Conservation (phyloP, 371 early-diverging fungal genomes). For the Sporodiniella umbellata region DNA sequence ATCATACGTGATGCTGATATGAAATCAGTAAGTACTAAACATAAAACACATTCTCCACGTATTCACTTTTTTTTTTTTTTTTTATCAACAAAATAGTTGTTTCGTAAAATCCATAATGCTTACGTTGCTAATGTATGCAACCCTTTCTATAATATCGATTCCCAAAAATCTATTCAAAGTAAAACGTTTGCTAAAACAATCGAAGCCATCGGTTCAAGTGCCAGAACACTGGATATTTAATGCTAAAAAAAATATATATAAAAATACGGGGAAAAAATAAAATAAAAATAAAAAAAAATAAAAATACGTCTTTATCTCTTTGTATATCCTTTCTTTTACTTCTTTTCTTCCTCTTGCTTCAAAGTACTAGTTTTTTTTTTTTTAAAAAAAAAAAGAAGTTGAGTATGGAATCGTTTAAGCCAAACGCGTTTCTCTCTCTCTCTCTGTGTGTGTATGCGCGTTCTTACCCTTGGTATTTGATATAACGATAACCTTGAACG, state of each 20-base stretch:
- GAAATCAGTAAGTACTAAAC: constrained; percentile 75
- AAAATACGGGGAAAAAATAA: too few species aligned
- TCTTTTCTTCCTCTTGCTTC: neutral
- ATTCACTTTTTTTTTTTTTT: neutral
- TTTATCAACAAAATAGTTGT: constrained; percentile 54
- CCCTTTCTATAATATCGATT: constrained; percentile 75
- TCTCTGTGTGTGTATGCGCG: too few species aligned
- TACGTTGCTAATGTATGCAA: constrained; percentile 78
- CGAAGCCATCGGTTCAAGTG: constrained; percentile 49
- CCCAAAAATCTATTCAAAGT: constrained; percentile 53
- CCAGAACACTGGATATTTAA: constrained; percentile 26
- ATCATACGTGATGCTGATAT: constrained; percentile 78
- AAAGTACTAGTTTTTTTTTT: neutral
- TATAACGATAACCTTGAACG: constrained; percentile 80
- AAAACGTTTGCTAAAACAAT: constrained; percentile 57
- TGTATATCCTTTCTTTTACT: too few species aligned
- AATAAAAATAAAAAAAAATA: constrained; percentile 14
- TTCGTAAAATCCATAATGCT: constrained; percentile 75
- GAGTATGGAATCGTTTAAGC: too few species aligned
- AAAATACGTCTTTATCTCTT: too few species aligned
- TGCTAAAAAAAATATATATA: too few species aligned
- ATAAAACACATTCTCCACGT: neutral
- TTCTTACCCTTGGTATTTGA: constrained; percentile 71
- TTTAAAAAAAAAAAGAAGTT: neutral
- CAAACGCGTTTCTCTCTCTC: too few species aligned